phyloP scores from a whole-genome alignment of 1,284 basidiomycete genomes.

The Mycosarcoma mackinlayi region DNA sequence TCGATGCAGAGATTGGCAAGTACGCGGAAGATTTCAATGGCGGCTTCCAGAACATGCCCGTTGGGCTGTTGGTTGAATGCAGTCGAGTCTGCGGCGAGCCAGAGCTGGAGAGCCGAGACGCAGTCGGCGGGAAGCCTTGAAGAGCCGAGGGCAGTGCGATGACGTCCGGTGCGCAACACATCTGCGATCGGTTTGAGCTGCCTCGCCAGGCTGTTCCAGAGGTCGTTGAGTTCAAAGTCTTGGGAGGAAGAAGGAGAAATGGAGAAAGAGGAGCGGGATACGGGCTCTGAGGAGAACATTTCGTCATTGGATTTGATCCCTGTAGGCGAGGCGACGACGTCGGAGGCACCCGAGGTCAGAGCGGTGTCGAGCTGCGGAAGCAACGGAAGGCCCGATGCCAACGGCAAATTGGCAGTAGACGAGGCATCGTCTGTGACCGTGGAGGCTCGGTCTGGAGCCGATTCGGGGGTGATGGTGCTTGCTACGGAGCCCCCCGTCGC shows the following conservation, averaged over 20 bases:
- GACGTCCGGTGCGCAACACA: conserved; percentile 42
- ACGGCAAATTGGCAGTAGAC: neutral
- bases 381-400: conserved; percentile 7
- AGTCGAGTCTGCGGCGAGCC: conserved; percentile 25
- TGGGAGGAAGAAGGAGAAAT: conserved; percentile 37
- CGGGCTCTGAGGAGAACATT: conserved; percentile 16
- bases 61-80: conserved; percentile 22
- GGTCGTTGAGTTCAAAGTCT: conserved; percentile 41
- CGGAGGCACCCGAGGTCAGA: neutral
- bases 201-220: conserved; percentile 39
- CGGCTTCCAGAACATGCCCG: conserved; percentile 28
- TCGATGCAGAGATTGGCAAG: conserved; percentile 63
- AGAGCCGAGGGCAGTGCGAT: conserved; percentile 32
- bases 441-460: conserved; percentile 22
- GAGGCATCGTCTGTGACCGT: conserved; percentile 24
- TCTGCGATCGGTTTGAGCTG: conserved; percentile 54
- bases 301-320: conserved; percentile 28
- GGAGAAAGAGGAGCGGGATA: conserved; percentile 15
- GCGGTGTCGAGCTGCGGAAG: conserved; percentile 20
- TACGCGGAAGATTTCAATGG: conserved; percentile 52
- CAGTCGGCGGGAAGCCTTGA: conserved; percentile 33
- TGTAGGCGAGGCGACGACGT: conserved; percentile 40
- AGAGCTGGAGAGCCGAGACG: conserved; percentile 39
- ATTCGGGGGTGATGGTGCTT: conserved; percentile 49
- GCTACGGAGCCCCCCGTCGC: conserved; percentile 42